Conservation (phyloP, 352 stramenopile species). For the Pythium apleroticum region DNA sequence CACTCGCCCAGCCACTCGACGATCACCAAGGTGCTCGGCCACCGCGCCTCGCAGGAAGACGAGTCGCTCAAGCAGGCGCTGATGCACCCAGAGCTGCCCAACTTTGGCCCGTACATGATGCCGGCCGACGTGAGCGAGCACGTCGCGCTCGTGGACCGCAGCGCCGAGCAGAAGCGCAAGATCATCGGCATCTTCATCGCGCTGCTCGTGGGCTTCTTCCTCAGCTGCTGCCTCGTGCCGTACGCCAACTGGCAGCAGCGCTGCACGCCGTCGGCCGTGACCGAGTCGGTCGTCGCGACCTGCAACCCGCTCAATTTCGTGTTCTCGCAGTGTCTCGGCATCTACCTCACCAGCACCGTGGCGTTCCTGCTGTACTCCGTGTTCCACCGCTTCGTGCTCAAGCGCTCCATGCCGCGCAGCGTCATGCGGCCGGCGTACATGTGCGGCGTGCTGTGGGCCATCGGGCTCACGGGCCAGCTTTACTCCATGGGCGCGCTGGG, state of each 20-base stretch:
- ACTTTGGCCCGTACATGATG: conserved; percentile 83
- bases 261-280: conserved; percentile 40
- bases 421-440: conserved; percentile 81
- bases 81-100: conserved; percentile 72
- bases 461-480: conserved; percentile 67
- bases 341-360: conserved; percentile 77
- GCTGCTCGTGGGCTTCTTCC: conserved; percentile 62
- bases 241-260: conserved; percentile 74
- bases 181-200: conserved; percentile 61
- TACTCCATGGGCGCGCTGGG: conserved; percentile 71
- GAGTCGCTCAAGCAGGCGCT: conserved; percentile 59
- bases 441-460: conserved; percentile 73
- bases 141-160: conserved; percentile 46
- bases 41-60: conserved; percentile 24
- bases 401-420: conserved; percentile 74
- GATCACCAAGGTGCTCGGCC: conserved; percentile 1
- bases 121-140: conserved; percentile 60
- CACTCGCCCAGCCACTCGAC: background rate
- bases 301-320: conserved; percentile 84
- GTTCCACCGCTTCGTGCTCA: conserved; percentile 74
- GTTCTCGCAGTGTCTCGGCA: conserved; percentile 81
- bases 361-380: conserved; percentile 77
- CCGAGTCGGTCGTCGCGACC: conserved; percentile 42
- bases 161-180: conserved; percentile 58
- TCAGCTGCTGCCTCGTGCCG: conserved; percentile 76